Evolutionary conservation across 495 filamentous ascomycete species (phyloP).

Genomic region (Bombardia bombarda): DNA sequence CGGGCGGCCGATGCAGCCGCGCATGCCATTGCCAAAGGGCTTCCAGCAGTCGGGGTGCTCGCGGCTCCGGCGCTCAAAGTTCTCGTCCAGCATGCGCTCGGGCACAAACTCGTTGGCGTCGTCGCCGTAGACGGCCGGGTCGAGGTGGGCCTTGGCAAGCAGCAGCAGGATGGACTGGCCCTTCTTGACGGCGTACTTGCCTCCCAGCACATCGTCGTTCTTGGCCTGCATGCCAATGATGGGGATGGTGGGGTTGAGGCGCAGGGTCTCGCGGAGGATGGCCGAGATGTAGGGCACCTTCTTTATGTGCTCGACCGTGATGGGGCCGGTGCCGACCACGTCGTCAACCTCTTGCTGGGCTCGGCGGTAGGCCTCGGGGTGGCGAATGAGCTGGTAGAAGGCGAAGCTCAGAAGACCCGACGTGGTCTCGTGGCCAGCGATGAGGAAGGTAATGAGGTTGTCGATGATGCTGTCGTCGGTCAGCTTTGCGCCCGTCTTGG

Average conservation of each 20-base stretch:
- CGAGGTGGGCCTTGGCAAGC: conserved; percentile 45
- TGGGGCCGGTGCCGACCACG: conserved; percentile 55
- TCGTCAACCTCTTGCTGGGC: conserved; percentile 52
- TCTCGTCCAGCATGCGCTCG: conserved; percentile 56
- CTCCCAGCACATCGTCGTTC: conserved; percentile 48
- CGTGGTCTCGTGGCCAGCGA: conserved; percentile 71
- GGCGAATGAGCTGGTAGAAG: conserved; percentile 50
- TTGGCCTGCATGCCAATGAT: conserved; percentile 35
- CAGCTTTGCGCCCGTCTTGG: conserved; percentile 57
- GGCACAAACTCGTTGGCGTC: conserved; percentile 50
- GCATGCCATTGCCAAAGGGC: conserved; percentile 49
- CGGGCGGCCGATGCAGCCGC: conserved; percentile 44
- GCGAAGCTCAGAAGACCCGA: conserved; percentile 47
- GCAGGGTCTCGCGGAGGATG: conserved; percentile 62
- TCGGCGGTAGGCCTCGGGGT: conserved; percentile 41
- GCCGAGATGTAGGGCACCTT: conserved; percentile 47
- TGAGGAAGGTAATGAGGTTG: conserved; percentile 68
- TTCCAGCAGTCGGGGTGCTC: conserved; percentile 48
- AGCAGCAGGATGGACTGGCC: conserved; percentile 44
- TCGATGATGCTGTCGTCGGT: conserved; percentile 54
- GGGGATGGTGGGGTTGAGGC: conserved; percentile 57
- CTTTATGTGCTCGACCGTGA: conserved; percentile 59
- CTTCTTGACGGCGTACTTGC: conserved; percentile 57
- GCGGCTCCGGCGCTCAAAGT: conserved; percentile 47
- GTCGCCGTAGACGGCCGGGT: conserved; percentile 45